Percentiles rank a stretch among this genome's conserved stretches.
These are phyloP conservation scores for Penicillium angulare DNA, from an alignment of 495 filamentous ascomycete genomes.

Conservation along the genomic window DNA sequence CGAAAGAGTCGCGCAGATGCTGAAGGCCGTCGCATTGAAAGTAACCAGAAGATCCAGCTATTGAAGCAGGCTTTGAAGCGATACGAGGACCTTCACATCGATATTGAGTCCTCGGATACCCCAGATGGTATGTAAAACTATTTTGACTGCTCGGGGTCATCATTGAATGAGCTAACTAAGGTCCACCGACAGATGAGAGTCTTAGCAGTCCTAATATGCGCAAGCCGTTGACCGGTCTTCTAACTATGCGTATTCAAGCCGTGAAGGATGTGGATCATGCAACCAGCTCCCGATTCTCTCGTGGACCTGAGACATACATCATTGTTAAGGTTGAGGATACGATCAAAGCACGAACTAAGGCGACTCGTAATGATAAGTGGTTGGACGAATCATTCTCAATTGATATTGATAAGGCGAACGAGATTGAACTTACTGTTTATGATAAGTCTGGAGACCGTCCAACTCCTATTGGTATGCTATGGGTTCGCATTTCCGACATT, in stretches of 20 bases:
- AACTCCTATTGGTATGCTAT: slow-evolving; percentile 90
- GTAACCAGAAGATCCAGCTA: slow-evolving; percentile 95
- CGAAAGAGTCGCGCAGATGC: slow-evolving; percentile 92
- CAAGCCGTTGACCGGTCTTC: slow-evolving; percentile 86
- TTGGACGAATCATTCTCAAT: slow-evolving; percentile 85
- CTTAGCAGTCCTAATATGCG: slow-evolving; percentile 92
- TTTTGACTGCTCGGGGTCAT: no score
- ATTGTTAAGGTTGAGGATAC: slow-evolving; percentile 95
- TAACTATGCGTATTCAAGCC: slow-evolving; percentile 80
- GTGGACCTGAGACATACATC: slow-evolving; percentile 92
- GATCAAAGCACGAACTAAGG: slow-evolving; percentile 82
- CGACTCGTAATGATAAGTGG: slow-evolving; percentile 86
- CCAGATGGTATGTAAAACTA: slow-evolving; percentile 67
- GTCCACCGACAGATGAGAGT: slow-evolving; percentile 72
- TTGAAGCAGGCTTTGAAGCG: slow-evolving; percentile 92
- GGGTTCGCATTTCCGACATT: slow-evolving; percentile 96
- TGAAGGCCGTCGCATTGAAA: slow-evolving; percentile 83
- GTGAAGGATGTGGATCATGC: slow-evolving; percentile 96
- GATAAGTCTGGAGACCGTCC: slow-evolving; percentile 87
- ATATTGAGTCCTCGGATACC: slow-evolving; percentile 78
- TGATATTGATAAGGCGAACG: slow-evolving; percentile 96
- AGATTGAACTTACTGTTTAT: slow-evolving; percentile 96
- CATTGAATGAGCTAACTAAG: slow-evolving; percentile 3
- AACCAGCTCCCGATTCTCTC: slow-evolving; percentile 77
- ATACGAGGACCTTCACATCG: slow-evolving; percentile 97